Percentiles rank a stretch among this genome's conserved stretches.
phyloP scores from a whole-genome alignment of 306 rosid species.

The Macrotyloma uniflorum region DNA sequence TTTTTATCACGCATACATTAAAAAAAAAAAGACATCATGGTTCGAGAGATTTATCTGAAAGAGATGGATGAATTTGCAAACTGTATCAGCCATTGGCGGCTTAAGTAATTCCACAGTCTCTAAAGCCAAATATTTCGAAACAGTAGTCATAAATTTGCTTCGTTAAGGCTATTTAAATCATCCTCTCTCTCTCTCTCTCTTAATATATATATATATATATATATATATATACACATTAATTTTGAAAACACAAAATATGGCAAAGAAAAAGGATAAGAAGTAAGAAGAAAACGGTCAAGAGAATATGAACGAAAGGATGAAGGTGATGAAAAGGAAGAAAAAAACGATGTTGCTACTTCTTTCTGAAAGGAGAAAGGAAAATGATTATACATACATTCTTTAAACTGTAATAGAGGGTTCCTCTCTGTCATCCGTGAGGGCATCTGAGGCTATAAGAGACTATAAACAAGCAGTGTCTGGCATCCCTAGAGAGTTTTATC shows the following conservation, averaged over 20 bases:
- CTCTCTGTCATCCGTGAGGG: slow-evolving; percentile 22
- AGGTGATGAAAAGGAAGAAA: slow-evolving; percentile 4
- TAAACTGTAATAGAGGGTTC: slow-evolving; percentile 23
- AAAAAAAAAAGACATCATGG: neutral
- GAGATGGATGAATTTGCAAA: neutral
- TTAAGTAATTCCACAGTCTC: neutral
- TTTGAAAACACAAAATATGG: neutral
- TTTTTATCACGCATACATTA: slow-evolving; percentile 6
- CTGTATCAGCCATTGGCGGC: neutral
- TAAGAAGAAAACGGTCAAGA: neutral
- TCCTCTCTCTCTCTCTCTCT: too few species aligned
- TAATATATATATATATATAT: neutral
- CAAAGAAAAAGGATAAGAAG: neutral
- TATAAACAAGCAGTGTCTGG: slow-evolving; percentile 47
- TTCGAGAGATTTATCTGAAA: slow-evolving; percentile 17
- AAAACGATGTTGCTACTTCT: neutral
- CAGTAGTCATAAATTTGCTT: neutral
- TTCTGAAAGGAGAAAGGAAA: slow-evolving; percentile 24
- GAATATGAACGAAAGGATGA: slow-evolving; percentile 6
- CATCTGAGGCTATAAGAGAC: slow-evolving; percentile 7
- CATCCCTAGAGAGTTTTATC: slow-evolving; percentile 36
- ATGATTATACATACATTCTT: neutral
- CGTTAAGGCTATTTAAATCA: neutral
- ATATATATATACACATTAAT: too few species aligned
- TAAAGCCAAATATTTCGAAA: neutral